These are phyloP conservation scores for Vigna hirtella DNA, from an alignment of 306 rosid genomes.

Conservation along the genomic window DNA sequence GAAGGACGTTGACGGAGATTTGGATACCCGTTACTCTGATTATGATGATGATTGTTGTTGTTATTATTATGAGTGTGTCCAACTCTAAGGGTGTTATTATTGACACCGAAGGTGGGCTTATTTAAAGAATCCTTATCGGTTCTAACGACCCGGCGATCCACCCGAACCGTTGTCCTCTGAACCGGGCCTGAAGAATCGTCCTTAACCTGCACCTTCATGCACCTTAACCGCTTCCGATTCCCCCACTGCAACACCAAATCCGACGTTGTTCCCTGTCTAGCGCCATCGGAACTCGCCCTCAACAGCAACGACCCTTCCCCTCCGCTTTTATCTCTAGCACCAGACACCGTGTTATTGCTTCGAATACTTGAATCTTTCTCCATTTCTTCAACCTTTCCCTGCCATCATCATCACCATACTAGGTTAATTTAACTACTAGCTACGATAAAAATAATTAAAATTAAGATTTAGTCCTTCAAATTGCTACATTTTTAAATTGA, in stretches of 20 bases:
- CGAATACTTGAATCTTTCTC: conserved; percentile 56
- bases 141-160: conserved; percentile 81
- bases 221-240: conserved; percentile 88
- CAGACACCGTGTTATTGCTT: conserved; percentile 23
- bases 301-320: conserved; percentile 60
- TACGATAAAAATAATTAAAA: neutral
- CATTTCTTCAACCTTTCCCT: conserved; percentile 59
- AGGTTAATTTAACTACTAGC: conserved; percentile 19
- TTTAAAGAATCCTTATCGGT: conserved; percentile 62
- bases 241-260: conserved; percentile 91
- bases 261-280: conserved; percentile 65
- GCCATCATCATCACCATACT: conserved; percentile 36
- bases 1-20: conserved; percentile 87
- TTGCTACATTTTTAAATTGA: conserved; percentile 31
- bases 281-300: conserved; percentile 57
- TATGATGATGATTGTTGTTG: neutral
- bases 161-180: conserved; percentile 76
- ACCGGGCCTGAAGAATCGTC: conserved; percentile 65
- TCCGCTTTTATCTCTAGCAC: conserved; percentile 55
- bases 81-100: conserved; percentile 19
- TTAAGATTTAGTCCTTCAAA: neutral
- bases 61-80: neutral
- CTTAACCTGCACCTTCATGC: conserved; percentile 92
- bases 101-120: conserved; percentile 43
- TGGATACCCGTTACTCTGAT: conserved; percentile 61